Base-by-base conservation (phyloP, 2,329 filamentous ascomycete genomes). In the Fusarium sp. region DNA sequence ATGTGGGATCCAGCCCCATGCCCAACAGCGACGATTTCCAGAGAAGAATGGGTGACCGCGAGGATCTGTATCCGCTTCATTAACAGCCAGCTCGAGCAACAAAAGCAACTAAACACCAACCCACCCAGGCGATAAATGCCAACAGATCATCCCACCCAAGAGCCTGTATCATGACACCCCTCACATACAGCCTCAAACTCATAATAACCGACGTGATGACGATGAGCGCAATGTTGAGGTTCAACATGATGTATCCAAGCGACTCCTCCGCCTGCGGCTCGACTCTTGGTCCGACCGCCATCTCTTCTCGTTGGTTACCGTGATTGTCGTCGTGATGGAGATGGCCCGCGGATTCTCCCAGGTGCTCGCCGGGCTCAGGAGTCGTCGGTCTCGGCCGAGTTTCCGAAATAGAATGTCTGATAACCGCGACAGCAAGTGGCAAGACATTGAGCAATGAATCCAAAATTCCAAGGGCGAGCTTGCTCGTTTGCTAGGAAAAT, bases 81-180 rank as follows among this genome's bases (percentile, higher is more conserved):
- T 27, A 76, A 69, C 27, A 27, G 1, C 35, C 58, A 5, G 9
- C 10, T 32, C 12, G 12, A 33, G 33, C 2, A 15, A 20, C 12
- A 20, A 4, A n/a, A 14, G 33, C 15, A 33, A 25, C 2, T 6
- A 20, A 15, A 32, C 10, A 4, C 8, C 3, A 20, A 70, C 67
- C 71, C 32, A 79, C 76, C 65, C 63, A 78, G 20, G 76, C 61
- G 27, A 79, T 40, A 38, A 66, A 30, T 25, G 75, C 73, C n/a
- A 78, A 27, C 9, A 70, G 22, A 45, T 78, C 76, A 54, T 78
- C 76, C 60, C 64, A 56, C 4, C 76, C 75, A 30, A 79, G 64
- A 40, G 66, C 68, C 32, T 63, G 78, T 17, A 58, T 67, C 50
- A 78, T 69, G 33, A 74, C 62, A 10, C 70, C 70, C 30, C 76